Evolutionary conservation across 2,329 filamentous ascomycete species (phyloP), one percentile per base, ranked within the genome.

Genomic region (Incumbomyces lentus): DNA sequence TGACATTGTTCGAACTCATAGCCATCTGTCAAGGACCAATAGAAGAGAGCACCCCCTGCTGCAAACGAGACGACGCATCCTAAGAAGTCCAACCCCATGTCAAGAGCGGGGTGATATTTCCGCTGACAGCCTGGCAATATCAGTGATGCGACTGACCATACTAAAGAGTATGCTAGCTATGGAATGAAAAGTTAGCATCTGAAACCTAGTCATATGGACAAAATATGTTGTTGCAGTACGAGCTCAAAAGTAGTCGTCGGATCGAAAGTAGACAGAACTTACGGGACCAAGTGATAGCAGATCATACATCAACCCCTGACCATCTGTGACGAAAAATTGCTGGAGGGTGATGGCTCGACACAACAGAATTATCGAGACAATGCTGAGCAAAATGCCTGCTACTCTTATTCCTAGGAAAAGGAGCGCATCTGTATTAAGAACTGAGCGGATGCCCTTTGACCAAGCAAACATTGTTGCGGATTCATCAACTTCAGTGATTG

Each of bases 91-190:
- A 44, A 29, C 13, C 14, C 41, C 17, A 44, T 36, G 26, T 44
- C 41, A 30, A 44, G 41, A 14, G 32, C 41, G 19, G 41, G 41
- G 14, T 44, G 41, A 36, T 44, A 44, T 37, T 44, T 44, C 8
- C 41, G 41, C 19, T 26, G 41, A 37, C 41, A 44, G 18, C 41
- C 41, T 3, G 41, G 41, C 14, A 44, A 19, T 36, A 36, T 22
- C 41, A 35, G 6, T 4, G 41, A 44, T 3, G 31, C 33, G 6
- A 36, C 32, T n/a, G 41, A 44, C 41, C 41, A 44, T 16, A 14
- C 33, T 7, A 44, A 16, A 13, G 41, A 34, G 33, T 44, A 44
- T 11, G 32, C 33, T 11, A 44, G 33, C 41, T 44, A 18, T 7
- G 4, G 36, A 4, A 35, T 14, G 33, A 12, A 5, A 35, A 35